Evolutionary conservation across 2,329 filamentous ascomycete genomes (phyloP), one percentile per base, ranked within the genome.

Genomic region (Aspergillus neotritici): DNA sequence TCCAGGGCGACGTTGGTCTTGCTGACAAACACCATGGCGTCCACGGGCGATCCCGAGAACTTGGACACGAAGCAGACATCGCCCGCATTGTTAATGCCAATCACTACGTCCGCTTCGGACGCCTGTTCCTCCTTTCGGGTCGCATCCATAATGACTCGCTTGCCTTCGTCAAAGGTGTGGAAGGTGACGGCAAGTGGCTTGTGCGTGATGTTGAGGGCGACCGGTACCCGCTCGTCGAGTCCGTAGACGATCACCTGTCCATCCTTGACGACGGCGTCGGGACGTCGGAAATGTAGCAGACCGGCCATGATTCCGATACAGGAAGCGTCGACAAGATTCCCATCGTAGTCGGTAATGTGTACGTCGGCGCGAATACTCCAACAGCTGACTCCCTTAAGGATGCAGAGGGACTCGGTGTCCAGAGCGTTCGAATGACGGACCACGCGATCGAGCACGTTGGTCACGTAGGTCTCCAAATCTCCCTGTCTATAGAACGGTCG

Each of bases 381-480:
- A 72, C 87, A 93, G 67, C 94, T 95, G 47, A 86, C 77, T 6
- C 87, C 90, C 9, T 93, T 89, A 21, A 96, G 76, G 15, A 98
- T 87, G 66, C 93, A 98, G 34, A 98, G 78, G 4, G 90, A 95
- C 69, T 98, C 93, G 29, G 90, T 95, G 65, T 97, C 91, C 32
- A 98, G 80, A 5, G 93, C 91, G 55, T 86, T 86, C 1, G 90
- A 95, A 47, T 93, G 84, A 33, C 93, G 89, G 48, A 97, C 82
- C 7, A 93, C 91, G 70, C 95, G 95, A 66, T 98, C 93, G 14
- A 98, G 82, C 33, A 93, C 79, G 29, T 91, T 83, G 8, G 90
- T 89, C 21, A 97, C 80, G 33, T 95, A 78, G 3, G 90, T 77
- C 69, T 97, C 93, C 43, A 84, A 79, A 57, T 94, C 86, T 50